phyloP scores from a whole-genome alignment of 495 filamentous ascomycete genomes.

The Penicillium atrosanguineum region DNA sequence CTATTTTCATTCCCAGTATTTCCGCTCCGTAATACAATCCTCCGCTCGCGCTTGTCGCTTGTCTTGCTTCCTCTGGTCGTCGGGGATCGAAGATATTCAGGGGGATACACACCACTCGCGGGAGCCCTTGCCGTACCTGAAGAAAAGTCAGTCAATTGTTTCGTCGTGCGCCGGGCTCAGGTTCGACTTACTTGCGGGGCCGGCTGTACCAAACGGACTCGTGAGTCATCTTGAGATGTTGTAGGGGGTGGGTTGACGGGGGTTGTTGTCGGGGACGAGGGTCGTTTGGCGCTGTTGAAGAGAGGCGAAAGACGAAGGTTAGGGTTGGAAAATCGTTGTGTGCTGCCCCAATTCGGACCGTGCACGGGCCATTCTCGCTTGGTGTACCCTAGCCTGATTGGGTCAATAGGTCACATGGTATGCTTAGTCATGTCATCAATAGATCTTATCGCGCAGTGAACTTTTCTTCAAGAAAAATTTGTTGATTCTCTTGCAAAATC shows the following conservation, averaged over 20 bases:
- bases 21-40: constrained; percentile 3
- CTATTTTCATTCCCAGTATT: constrained; percentile 1
- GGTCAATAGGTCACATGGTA: constrained; percentile 11
- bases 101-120: constrained; percentile 69
- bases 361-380: constrained; percentile 40
- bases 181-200: constrained; percentile 70
- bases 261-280: constrained; percentile 36
- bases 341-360: constrained; percentile 33
- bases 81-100: constrained; percentile 1
- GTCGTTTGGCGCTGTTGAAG: constrained; percentile 43
- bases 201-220: constrained; percentile 99
- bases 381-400: constrained; percentile 27
- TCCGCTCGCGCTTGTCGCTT: background rate
- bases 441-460: no score
- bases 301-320: constrained; percentile 31
- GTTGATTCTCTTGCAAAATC: no score
- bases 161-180: constrained; percentile 6
- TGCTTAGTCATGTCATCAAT: constrained; percentile 1
- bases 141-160: constrained; percentile 14
- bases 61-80: background rate
- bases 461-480: no score
- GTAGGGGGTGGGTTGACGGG: constrained; percentile 39
- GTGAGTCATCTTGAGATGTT: constrained; percentile 82
- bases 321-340: constrained; percentile 43
- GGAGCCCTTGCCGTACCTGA: constrained; percentile 79